Conservation (phyloP, 495 filamentous ascomycete species). For the Sphaerosporella brunnea region DNA sequence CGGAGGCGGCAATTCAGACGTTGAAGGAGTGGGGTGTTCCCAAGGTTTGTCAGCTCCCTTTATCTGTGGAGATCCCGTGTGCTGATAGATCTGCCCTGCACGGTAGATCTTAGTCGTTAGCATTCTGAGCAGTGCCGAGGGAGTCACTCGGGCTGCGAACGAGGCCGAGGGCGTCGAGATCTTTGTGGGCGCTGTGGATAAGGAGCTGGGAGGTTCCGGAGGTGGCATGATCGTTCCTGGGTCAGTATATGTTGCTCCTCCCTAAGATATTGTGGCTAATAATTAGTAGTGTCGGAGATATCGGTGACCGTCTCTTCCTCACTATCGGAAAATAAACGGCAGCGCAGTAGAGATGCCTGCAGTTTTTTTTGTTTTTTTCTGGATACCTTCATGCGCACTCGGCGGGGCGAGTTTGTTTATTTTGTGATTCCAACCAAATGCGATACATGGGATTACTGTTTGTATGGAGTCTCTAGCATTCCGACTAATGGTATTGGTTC, state of each 20-base stretch:
- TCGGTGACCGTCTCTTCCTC: constrained; percentile 82
- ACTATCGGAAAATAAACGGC: constrained; percentile 64
- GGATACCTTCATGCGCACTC: too few relatives aligned
- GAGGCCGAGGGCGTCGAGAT: constrained; percentile 51
- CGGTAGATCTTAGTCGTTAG: constrained; percentile 48
- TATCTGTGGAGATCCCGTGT: not conserved
- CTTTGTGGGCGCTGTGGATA: constrained; percentile 68
- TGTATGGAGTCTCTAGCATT: too few relatives aligned
- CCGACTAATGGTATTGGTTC: too few relatives aligned
- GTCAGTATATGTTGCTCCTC: constrained; percentile 5
- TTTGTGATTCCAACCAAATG: too few relatives aligned
- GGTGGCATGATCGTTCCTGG: constrained; percentile 85
- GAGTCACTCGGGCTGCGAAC: constrained; percentile 55
- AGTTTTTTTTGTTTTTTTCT: not conserved
- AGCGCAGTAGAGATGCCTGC: not conserved
- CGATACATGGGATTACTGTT: too few relatives aligned
- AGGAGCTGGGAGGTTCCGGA: constrained; percentile 39
- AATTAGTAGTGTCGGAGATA: constrained; percentile 36
- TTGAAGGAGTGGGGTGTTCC: constrained; percentile 78
- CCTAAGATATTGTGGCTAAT: not conserved
- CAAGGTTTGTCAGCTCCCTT: constrained; percentile 27
- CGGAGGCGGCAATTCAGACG: constrained; percentile 74
- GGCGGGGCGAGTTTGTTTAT: too few relatives aligned
- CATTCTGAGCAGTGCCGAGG: constrained; percentile 50
- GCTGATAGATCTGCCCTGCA: not conserved